A percentile compares a stretch with the other conserved stretches of the same genome.
Conservation (phyloP, 2,329 filamentous ascomycete species). For the Nannizziopsis barbatae region DNA sequence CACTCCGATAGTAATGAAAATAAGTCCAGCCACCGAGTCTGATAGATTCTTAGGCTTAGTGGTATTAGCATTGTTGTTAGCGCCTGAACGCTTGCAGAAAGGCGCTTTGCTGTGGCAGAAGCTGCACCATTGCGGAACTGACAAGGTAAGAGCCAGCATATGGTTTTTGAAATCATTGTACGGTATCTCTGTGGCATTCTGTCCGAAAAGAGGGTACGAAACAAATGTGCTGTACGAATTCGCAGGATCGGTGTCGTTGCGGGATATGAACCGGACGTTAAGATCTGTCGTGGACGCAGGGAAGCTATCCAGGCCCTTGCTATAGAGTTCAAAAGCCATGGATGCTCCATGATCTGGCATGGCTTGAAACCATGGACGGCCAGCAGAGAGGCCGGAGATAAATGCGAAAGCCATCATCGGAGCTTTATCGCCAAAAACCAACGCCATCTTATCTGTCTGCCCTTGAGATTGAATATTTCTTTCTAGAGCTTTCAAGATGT, state of each 20-base stretch:
- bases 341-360: constrained; percentile 40
- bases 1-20: too few relatives aligned
- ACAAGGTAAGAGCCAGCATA: constrained; percentile 36
- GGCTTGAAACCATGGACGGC: constrained; percentile 37
- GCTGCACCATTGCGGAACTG: constrained; percentile 42
- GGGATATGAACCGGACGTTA: constrained; percentile 46
- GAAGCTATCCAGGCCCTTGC: constrained; percentile 25
- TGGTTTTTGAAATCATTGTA: constrained; percentile 42
- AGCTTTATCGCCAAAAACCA: constrained; percentile 42
- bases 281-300: constrained; percentile 35
- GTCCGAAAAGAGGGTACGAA: constrained; percentile 43
- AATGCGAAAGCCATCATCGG: constrained; percentile 44
- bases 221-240: constrained; percentile 25
- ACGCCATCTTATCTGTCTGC: constrained; percentile 32
- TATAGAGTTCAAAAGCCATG: constrained; percentile 44
- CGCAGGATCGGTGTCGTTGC: constrained; percentile 41
- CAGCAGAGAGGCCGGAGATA: constrained; percentile 31
- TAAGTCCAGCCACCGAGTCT: too few relatives aligned
- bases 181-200: constrained; percentile 36
- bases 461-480: constrained; percentile 32
- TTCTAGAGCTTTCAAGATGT: constrained; percentile 31
- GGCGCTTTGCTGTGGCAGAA: constrained; percentile 36
- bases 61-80: constrained; percentile 24
- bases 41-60: too few relatives aligned
- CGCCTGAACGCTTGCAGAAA: constrained; percentile 37